phyloP scores from a whole-genome alignment of 106 monocot genomes.

The Apostasia shenzhenica region DNA sequence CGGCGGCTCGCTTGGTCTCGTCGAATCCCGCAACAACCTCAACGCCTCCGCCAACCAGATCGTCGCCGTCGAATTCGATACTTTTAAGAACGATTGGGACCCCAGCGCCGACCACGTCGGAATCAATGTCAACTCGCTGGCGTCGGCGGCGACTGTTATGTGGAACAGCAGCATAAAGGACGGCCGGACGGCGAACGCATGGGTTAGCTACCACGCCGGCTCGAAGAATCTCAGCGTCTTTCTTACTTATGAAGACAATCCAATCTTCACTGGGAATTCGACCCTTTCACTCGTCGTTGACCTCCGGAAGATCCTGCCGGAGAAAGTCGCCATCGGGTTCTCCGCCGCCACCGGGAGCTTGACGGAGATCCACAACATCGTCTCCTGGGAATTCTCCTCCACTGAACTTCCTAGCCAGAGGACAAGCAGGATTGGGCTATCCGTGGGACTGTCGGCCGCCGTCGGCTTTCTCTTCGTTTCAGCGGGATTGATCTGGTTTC shows the following conservation, averaged over 20 bases:
- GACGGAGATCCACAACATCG: slow-evolving; percentile 32
- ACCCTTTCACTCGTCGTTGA: slow-evolving; percentile 28
- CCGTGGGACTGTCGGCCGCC: background rate
- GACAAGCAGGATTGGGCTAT: background rate
- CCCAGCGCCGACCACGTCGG: slow-evolving; percentile 45
- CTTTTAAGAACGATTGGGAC: slow-evolving; percentile 45
- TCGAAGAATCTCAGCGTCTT: slow-evolving; percentile 35
- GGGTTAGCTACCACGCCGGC: slow-evolving; percentile 34
- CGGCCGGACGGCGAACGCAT: slow-evolving; percentile 27
- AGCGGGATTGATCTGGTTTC: background rate
- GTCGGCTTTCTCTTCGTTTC: background rate
- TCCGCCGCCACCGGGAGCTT: slow-evolving; percentile 30
- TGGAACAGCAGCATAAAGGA: slow-evolving; percentile 35
- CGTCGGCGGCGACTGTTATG: slow-evolving; percentile 10
- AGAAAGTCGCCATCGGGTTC: slow-evolving; percentile 41
- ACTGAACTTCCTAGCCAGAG: background rate
- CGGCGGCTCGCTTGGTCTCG: slow-evolving; percentile 46
- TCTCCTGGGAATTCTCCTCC: slow-evolving; percentile 57
- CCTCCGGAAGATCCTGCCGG: slow-evolving; percentile 34
- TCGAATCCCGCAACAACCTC: slow-evolving; percentile 2
- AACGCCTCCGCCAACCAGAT: background rate
- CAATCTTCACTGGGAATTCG: slow-evolving; percentile 7
- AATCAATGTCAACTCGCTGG: slow-evolving; percentile 40
- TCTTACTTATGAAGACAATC: slow-evolving; percentile 23
- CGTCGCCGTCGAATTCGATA: slow-evolving; percentile 72